Evolutionary conservation across 2,329 filamentous ascomycete species (phyloP).

Genomic region (Chalaropsis ovoidea): DNA sequence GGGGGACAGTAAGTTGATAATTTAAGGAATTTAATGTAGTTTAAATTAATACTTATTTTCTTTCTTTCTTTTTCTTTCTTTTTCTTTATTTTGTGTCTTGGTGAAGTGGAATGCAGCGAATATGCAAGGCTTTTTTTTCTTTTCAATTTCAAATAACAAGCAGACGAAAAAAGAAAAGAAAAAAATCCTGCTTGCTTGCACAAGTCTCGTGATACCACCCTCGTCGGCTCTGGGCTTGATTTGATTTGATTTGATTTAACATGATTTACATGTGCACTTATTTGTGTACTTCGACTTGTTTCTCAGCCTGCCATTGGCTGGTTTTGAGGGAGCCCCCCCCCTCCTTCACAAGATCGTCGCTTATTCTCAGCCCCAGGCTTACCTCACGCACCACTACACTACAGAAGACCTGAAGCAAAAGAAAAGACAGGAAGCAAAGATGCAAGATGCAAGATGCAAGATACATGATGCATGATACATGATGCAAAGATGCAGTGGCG

Average conservation of each 20-base stretch:
- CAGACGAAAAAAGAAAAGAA: not conserved
- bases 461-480: not conserved
- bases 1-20: not conserved
- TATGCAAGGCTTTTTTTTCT: not conserved
- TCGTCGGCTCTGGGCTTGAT: not conserved
- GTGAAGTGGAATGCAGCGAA: not conserved
- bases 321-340: not conserved
- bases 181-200: too few relatives aligned
- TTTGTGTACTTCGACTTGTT: not conserved
- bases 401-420: not conserved
- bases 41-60: too few relatives aligned
- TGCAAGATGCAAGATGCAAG: not conserved
- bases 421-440: not conserved
- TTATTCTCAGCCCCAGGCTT: constrained; percentile 6
- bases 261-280: not conserved
- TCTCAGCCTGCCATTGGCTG: not conserved
- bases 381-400: not conserved
- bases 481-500: not conserved
- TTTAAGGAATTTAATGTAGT: too few relatives aligned
- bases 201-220: not conserved
- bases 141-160: not conserved
- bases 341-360: not conserved
- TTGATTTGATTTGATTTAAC: not conserved
- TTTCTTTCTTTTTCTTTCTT: too few relatives aligned
- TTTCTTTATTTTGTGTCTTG: too few relatives aligned